phyloP scores from a whole-genome alignment of 441 rosid genomes.

The Manihot esculenta region DNA sequence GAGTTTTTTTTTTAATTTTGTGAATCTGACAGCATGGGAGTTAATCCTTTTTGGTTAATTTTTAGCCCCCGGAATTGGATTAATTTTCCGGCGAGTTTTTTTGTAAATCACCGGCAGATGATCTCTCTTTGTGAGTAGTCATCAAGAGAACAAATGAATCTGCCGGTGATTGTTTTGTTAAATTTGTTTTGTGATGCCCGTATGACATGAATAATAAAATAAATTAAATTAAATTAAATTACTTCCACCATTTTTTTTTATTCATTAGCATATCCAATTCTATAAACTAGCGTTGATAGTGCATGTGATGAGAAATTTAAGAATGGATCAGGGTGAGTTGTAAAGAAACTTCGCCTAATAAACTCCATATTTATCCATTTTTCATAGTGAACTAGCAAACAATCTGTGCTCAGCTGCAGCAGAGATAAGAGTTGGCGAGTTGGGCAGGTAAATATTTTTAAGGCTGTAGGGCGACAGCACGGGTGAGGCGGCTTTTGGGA shows the following conservation, averaged over 20 bases:
- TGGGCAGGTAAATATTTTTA: background rate
- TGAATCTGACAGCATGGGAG: conserved; percentile 16
- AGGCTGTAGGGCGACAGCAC: conserved; percentile 27
- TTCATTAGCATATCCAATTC: background rate
- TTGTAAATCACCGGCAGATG: conserved; percentile 45
- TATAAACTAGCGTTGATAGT: background rate
- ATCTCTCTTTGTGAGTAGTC: conserved; percentile 42
- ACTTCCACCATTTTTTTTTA: no score
- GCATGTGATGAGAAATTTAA: background rate
- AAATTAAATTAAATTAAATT: no score
- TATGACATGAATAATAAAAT: conserved; percentile 27
- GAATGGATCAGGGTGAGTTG: background rate
- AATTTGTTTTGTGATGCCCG: conserved; percentile 2
- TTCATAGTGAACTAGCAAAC: no score
- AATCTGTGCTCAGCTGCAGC: no score
- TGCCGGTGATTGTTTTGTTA: conserved; percentile 31
- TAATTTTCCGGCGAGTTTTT: conserved; percentile 46
- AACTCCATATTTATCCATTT: background rate
- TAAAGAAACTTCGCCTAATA: background rate
- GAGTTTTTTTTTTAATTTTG: background rate
- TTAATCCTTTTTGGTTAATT: conserved; percentile 13
- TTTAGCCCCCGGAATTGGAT: conserved; percentile 23
- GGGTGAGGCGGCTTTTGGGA: conserved; percentile 57
- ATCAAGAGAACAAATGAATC: conserved; percentile 52
- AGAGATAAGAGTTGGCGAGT: no score